Evolutionary conservation across 176 grass and related monocot species (phyloP).

Genomic region (Pontederia paniculata): DNA sequence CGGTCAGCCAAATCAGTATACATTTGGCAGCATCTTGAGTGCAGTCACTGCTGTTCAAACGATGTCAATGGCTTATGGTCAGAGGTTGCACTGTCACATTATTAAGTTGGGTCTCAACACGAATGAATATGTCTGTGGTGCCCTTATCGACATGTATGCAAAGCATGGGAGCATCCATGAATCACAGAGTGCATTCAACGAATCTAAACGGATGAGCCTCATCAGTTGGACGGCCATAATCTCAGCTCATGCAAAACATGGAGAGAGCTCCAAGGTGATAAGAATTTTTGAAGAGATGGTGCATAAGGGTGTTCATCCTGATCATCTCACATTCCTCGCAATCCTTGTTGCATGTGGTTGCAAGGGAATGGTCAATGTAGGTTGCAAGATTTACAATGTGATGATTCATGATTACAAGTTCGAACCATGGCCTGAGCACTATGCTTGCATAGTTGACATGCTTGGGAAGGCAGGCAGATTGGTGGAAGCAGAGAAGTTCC

Average conservation of each 20-base stretch:
- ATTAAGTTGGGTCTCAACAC: constrained; percentile 36
- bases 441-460: constrained; percentile 73
- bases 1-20: constrained; percentile 50
- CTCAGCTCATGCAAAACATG: constrained; percentile 62
- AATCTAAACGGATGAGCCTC: constrained; percentile 24
- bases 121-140: constrained; percentile 46
- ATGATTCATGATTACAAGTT: constrained; percentile 31
- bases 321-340: constrained; percentile 49
- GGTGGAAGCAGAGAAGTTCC: constrained; percentile 54
- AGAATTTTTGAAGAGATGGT: constrained; percentile 50
- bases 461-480: constrained; percentile 55
- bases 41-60: constrained; percentile 44
- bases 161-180: constrained; percentile 63
- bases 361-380: constrained; percentile 43
- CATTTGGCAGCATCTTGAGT: constrained; percentile 61
- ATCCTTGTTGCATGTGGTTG: constrained; percentile 62
- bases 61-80: constrained; percentile 52
- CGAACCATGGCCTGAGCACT: constrained; percentile 73
- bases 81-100: constrained; percentile 45
- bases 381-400: constrained; percentile 40
- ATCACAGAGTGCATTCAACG: constrained; percentile 38
- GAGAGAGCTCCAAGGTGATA: constrained; percentile 38
- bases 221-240: constrained; percentile 67
- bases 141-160: constrained; percentile 87
- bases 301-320: constrained; percentile 28